Evolutionary conservation across 192 early-diverging fungal genomes (phyloP).

Genomic region (Mortierella alpina): DNA sequence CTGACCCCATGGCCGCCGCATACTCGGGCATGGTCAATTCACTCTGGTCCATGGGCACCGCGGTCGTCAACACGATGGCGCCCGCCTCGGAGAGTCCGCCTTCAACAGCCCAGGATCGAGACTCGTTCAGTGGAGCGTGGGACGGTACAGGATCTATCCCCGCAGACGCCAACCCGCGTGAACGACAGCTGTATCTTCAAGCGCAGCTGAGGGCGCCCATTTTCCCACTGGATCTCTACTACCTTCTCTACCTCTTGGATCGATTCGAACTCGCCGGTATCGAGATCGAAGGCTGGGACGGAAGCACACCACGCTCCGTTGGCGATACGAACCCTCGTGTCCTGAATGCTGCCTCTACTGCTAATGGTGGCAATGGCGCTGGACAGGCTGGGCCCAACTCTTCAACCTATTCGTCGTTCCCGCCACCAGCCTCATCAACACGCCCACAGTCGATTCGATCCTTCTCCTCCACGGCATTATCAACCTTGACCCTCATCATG

Average conservation of each 20-base stretch:
- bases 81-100: conserved; percentile 20
- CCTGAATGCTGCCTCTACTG: conserved; percentile 2
- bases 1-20: conserved; percentile 52
- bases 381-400: neutral
- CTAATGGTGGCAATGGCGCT: neutral
- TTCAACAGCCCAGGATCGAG: conserved; percentile 25
- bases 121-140: conserved; percentile 39
- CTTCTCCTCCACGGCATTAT: conserved; percentile 54
- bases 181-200: conserved; percentile 42
- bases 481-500: conserved; percentile 54
- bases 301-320: conserved; percentile 21
- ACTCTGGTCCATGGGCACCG: conserved; percentile 50
- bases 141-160: conserved; percentile 45
- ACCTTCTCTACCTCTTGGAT: conserved; percentile 46
- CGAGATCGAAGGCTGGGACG: conserved; percentile 46
- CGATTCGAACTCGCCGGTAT: conserved; percentile 47
- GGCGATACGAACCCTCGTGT: conserved; percentile 42
- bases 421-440: conserved; percentile 23
- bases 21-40: conserved; percentile 58
- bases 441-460: conserved; percentile 53
- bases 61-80: conserved; percentile 50
- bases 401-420: conserved; percentile 18
- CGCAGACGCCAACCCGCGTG: conserved; percentile 29
- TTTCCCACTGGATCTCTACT: conserved; percentile 48
- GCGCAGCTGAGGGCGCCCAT: conserved; percentile 50